Base-by-base conservation (phyloP, 306 rosid genomes). In the Pyrus pyrifolia region DNA sequence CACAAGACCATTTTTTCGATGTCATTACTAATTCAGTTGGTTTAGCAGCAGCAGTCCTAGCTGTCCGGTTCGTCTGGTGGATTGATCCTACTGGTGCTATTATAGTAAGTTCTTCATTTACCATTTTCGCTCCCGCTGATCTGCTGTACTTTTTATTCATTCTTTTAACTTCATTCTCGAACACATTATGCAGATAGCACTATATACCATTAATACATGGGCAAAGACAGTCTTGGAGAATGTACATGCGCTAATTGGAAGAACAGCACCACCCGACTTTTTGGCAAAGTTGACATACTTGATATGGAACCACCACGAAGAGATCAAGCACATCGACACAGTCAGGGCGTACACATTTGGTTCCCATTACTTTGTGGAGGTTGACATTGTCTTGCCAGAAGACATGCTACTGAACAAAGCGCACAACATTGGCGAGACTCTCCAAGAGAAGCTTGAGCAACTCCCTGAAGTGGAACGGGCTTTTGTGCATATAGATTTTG, bases 301-400 rank as follows among this genome's bases (percentile, higher is more conserved):
- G 65, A 84, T 90, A 78, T 92, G 97, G 97, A 90, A 92, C 66
- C 96, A 92, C 78, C 96, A 92, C 60, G 88, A 88, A 70, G 87
- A 84, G 63, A 90, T 92, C 33, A 83, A 81, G 84, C 86, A 90
- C 81, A 92, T 92, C 22, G 97, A 92, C 68, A 92, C 97, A 2
- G 96, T 92, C 44, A 87, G 97, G 70, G 97, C 97, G 8, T 92
- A 92, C 84, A 92, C 96, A 0, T 83, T 92, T 60, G 97, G 97
- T 23, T 79, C 91, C 35, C 79, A 76, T 53, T 88, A 92, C 89
- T 92, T 92, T 77, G 97, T 85, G 18, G 97, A 92, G 87, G 96
- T 88, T 35, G 97, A 92, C 84, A 87, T 92, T 4, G 96, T 92
- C 40, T 81, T 92, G 65, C 96, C 91, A 7, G 89, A 85, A 57